Conservation (phyloP, 768 basidiomycete genomes). For the Piloderma croceum region DNA sequence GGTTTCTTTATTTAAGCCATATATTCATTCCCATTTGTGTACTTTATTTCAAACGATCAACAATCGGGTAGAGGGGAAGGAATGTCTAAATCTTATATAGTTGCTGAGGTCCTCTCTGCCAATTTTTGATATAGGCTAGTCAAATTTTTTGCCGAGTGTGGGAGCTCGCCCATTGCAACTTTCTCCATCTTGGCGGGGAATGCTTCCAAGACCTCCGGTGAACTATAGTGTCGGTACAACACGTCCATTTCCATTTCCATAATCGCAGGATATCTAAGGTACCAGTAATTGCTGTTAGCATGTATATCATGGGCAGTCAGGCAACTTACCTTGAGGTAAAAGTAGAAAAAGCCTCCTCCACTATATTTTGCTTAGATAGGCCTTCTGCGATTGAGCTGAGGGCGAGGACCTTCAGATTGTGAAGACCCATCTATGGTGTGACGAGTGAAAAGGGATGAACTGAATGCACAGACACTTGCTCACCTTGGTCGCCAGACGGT, state of each 20-base stretch:
- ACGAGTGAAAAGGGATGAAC: not conserved
- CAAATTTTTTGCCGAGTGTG: too few relatives aligned
- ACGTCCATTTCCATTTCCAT: slow-evolving; percentile 13
- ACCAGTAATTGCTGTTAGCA: too few relatives aligned
- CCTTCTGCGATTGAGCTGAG: slow-evolving; percentile 18
- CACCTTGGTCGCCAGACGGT: slow-evolving; percentile 26
- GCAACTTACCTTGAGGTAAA: slow-evolving; percentile 26
- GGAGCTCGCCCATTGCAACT: slow-evolving; percentile 21
- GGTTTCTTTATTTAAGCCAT: too few relatives aligned
- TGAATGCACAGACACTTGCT: not conserved
- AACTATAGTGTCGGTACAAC: slow-evolving; percentile 17
- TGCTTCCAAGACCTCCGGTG: slow-evolving; percentile 15
- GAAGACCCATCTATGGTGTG: slow-evolving; percentile 18
- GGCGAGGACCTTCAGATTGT: slow-evolving; percentile 21
- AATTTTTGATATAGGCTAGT: too few relatives aligned
- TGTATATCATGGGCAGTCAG: too few relatives aligned
- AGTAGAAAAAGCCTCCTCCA: slow-evolving; percentile 25
- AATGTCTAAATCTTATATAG: too few relatives aligned
- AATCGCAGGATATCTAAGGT: slow-evolving; percentile 6
- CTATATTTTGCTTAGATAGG: slow-evolving; percentile 20
- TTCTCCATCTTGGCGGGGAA: slow-evolving; percentile 19
- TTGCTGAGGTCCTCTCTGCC: too few relatives aligned
- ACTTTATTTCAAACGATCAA: too few relatives aligned
- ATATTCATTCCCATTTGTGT: too few relatives aligned
- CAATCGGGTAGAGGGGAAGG: too few relatives aligned